A percentile compares a stretch with the other conserved stretches of the same genome.
Conservation (phyloP, 768 basidiomycete species). For the Ephemerocybe angulata region DNA sequence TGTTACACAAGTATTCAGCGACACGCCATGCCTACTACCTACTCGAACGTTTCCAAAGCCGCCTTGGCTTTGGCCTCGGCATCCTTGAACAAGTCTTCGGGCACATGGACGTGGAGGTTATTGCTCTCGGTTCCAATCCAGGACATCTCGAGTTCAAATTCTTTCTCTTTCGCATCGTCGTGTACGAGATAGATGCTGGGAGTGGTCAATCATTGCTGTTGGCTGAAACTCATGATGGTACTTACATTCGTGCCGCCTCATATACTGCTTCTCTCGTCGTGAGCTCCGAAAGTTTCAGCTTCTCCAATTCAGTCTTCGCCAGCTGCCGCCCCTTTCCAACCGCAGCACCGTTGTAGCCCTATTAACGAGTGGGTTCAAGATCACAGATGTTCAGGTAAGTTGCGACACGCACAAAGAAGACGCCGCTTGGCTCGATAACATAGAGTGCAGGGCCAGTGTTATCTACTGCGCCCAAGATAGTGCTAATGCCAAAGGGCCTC, state of each 20-base stretch:
- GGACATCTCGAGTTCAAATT: constrained; percentile 96
- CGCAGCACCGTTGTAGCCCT: constrained; percentile 97
- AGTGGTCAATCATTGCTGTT: neutral
- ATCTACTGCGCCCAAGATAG: constrained; percentile 87
- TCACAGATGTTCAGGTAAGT: neutral
- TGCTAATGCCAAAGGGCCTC: constrained; percentile 93
- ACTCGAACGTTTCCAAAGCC: constrained; percentile 62
- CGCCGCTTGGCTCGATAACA: constrained; percentile 92
- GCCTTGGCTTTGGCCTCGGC: constrained; percentile 88
- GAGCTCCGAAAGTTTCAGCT: constrained; percentile 81
- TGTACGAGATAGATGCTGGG: constrained; percentile 93
- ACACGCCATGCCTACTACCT: constrained; percentile 17
- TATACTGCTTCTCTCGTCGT: constrained; percentile 81
- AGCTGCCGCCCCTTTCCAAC: constrained; percentile 97
- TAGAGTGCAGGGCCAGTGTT: constrained; percentile 82
- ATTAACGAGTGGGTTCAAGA: constrained; percentile 2
- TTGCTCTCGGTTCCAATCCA: constrained; percentile 91
- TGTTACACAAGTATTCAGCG: constrained; percentile 17
- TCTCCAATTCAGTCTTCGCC: constrained; percentile 98
- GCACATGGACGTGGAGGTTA: constrained; percentile 77
- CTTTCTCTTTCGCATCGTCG: constrained; percentile 97
- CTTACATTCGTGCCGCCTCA: constrained; percentile 95
- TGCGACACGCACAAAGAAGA: constrained; percentile 66
- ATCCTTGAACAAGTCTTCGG: constrained; percentile 77
- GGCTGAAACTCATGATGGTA: constrained; percentile 11